Evolutionary conservation across 768 basidiomycete species (phyloP), one percentile per base, ranked within the genome.

Genomic region (Termitomyces sp.): DNA sequence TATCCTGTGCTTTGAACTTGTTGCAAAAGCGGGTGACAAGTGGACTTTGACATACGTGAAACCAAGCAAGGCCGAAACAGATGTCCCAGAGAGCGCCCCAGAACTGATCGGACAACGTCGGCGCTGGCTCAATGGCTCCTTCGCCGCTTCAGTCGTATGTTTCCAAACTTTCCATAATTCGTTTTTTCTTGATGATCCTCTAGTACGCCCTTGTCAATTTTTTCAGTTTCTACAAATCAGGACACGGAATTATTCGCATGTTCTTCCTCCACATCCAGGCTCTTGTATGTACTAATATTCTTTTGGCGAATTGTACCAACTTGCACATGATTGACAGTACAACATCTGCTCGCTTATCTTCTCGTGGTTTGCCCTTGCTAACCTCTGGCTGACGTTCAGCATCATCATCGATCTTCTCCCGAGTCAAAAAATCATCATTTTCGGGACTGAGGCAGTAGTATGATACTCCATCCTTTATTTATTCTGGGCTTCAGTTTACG

Each of bases 261-360:
- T 88, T 98, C 76, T 94, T 98, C 78, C 85, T 99, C 69, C 95
- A 98, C 66, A 64, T 99, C 44, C 96, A 98, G 71, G 94, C 86
- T 39, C 55, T 98, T 51, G 92, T 93, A 67, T 58, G 88, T 77
- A 27, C 22, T 22, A 7, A 3, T 12, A 38, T 36, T 25, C 22
- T 29, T 48, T 29, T 32, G n/a, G 31, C 11, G 23, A 35, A 48
- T 9, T 16, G 7, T 16, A 10, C 3, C 16, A 45, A 51, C 10
- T 52, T 18, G 11, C 15, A 27, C 9, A 20, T 4, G 6, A 18
- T 25, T 33, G 10, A 41, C n/a, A 93, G 89, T 95, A 94, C 70
- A 94, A 94, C 70, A 63, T 94, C 48, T 84, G 91, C 67, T 87
- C 82, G 29, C 76, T 98, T 55, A 62, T 94, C 61, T 95, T 98